Conservation (phyloP, 805 yeast species). For the Starmerella apis region DNA sequence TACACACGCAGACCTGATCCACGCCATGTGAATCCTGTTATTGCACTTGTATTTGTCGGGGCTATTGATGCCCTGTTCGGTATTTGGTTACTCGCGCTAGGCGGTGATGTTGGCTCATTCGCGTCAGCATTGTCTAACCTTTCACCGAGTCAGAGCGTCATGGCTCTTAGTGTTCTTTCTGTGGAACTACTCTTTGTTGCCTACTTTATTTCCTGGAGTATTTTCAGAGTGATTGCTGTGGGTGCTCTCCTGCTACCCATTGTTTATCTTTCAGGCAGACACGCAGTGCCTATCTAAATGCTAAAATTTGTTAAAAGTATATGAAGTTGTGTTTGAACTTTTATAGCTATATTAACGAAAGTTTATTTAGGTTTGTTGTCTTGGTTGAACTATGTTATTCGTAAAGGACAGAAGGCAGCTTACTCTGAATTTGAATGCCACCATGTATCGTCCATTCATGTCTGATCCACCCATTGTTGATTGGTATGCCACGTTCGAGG, state of each 20-base stretch:
- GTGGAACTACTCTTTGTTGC: conserved; percentile 45
- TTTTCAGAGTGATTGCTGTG: conserved; percentile 48
- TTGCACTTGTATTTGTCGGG: conserved; percentile 45
- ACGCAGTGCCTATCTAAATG: neutral
- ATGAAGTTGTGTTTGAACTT: too few species aligned
- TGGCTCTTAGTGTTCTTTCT: conserved; percentile 35
- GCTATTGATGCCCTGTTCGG: conserved; percentile 37
- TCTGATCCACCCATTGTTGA: conserved; percentile 54
- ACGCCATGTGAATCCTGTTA: conserved; percentile 39
- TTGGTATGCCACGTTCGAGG: conserved; percentile 82
- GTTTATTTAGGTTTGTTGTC: too few species aligned
- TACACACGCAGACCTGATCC: conserved; percentile 53
- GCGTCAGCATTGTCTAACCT: neutral
- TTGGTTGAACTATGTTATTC: neutral
- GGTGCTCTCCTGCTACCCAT: conserved; percentile 42
- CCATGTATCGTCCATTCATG: conserved; percentile 90
- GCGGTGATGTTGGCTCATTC: conserved; percentile 28
- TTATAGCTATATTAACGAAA: too few species aligned
- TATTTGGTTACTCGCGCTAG: conserved; percentile 34
- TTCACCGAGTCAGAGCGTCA: neutral
- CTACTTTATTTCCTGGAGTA: conserved; percentile 50
- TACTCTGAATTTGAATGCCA: conserved; percentile 81
- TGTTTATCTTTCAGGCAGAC: conserved; percentile 41
- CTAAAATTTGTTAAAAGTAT: too few species aligned
- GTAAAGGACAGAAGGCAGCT: conserved; percentile 41